Evolutionary conservation across 306 rosid species (phyloP).

Genomic region (Vigna nakashimae): DNA sequence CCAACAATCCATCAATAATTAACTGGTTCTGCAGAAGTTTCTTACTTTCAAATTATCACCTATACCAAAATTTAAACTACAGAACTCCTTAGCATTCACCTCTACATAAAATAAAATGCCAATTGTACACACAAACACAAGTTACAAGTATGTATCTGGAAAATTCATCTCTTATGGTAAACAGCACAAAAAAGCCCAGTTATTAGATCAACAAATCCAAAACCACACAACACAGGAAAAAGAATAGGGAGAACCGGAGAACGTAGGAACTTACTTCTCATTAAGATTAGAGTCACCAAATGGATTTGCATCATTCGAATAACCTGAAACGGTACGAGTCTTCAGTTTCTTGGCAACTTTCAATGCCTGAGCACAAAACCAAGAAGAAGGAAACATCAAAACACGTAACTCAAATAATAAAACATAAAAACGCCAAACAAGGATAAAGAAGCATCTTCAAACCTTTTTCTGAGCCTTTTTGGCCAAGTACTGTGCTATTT

Average conservation of each 20-base stretch:
- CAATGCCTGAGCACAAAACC: constrained; percentile 51
- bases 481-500: constrained; percentile 68
- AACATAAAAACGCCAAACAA: not conserved
- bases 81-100: not conserved
- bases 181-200: not conserved
- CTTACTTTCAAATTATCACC: not conserved
- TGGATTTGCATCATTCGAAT: constrained; percentile 86
- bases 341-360: constrained; percentile 73
- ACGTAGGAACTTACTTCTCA: constrained; percentile 59
- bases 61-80: not conserved
- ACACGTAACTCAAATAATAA: constrained; percentile 12
- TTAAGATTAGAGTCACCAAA: constrained; percentile 87
- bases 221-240: not conserved
- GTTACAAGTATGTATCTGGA: not conserved
- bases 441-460: not conserved
- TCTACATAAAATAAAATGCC: not conserved
- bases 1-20: not conserved
- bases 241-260: not conserved
- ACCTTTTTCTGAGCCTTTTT: constrained; percentile 84
- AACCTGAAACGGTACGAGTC: constrained; percentile 66
- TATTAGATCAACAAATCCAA: not conserved
- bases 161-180: not conserved
- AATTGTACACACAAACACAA: not conserved
- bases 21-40: not conserved
- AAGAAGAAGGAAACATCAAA: not conserved